These are phyloP conservation scores for Emmonsia crescens DNA, from an alignment of 2,329 filamentous ascomycete genomes.

Conservation along the genomic window DNA sequence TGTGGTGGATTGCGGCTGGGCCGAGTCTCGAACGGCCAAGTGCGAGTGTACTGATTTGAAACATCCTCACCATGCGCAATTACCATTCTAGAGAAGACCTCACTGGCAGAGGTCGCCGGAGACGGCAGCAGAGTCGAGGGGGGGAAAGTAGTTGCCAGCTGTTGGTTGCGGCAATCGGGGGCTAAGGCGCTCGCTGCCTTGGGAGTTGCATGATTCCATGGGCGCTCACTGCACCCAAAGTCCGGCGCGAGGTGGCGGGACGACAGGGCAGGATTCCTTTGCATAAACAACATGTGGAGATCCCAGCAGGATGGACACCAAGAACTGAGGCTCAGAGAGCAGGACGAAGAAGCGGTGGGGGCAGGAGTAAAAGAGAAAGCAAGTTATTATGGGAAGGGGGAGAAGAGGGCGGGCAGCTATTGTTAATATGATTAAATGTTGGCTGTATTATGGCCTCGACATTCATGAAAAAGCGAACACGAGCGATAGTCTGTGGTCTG, in stretches of 20 bases:
- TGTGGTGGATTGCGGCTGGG: constrained; percentile 2
- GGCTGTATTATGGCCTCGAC: not conserved
- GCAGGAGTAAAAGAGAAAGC: not conserved
- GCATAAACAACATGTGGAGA: constrained; percentile 34
- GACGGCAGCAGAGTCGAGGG: not conserved
- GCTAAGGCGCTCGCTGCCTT: constrained; percentile 10
- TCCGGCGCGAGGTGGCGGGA: constrained; percentile 15
- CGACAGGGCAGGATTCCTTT: constrained; percentile 22
- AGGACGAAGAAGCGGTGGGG: not conserved
- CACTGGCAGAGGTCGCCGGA: constrained; percentile 18
- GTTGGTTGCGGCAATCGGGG: constrained; percentile 1
- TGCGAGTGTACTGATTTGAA: constrained; percentile 22
- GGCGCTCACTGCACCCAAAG: constrained; percentile 10
- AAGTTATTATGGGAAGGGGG: not conserved
- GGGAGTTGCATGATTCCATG: constrained; percentile 14
- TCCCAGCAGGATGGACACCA: not conserved
- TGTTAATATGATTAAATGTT: not conserved
- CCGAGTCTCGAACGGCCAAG: constrained; percentile 13
- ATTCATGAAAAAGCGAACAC: not conserved
- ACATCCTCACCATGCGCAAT: constrained; percentile 26
- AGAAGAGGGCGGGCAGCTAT: not conserved
- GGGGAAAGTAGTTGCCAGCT: not conserved
- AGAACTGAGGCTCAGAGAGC: not conserved
- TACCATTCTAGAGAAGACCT: constrained; percentile 22
- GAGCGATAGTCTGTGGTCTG: not conserved